Evolutionary conservation across 768 basidiomycete genomes (phyloP), one percentile per base, ranked within the genome.

Genomic region (Megacollybia marginata): DNA sequence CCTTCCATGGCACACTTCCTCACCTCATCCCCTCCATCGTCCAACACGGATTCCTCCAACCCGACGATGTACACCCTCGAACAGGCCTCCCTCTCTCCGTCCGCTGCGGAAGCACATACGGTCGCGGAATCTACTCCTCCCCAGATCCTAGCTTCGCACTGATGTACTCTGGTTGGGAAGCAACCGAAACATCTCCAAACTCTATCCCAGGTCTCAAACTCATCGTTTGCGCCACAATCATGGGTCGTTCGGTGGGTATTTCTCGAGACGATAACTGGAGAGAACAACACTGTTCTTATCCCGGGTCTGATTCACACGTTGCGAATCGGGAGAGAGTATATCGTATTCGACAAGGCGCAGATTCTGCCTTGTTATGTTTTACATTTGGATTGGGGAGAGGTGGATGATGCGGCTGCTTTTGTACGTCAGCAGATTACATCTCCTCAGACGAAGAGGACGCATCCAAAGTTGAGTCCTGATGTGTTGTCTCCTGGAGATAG

Each of bases 101-200:
- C n/a, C 50, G 50, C 13, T 47, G 46, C 38, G 50, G 50, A 31
- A 51, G 50, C 46, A 51, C 50, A 10, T 51, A 51, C 31, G 46
- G 50, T 23, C 18, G 46, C 44, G 50, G 50, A n/a, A 47, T 51
- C 34, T 51, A 51, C 28, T 51, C 50, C 10, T 51, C 50, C 18
- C 46, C 50, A 32, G 40, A 31, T 33, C 34, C 50, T 11, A 35
- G 35, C 13, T 51, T 51, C 16, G 33, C 50, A 12, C 46, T 51
- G 11, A 35, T 16, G 7, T 51, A 47, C 32, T 51, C 50, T 20
- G 50, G 50, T 12, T 11, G 31, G 11, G 38, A 47, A 34, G 33
- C 43, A 32, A 10, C 36, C 16, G 50, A 34, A 16, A 51, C 50
- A 35, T 28, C 44, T 13, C 44, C 45, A 2, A 46, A 46, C 10